Percentiles rank a stretch among this genome's conserved stretches.
phyloP scores from a whole-genome alignment of 495 filamentous ascomycete species.

The Astrothelium macrocarpum region DNA sequence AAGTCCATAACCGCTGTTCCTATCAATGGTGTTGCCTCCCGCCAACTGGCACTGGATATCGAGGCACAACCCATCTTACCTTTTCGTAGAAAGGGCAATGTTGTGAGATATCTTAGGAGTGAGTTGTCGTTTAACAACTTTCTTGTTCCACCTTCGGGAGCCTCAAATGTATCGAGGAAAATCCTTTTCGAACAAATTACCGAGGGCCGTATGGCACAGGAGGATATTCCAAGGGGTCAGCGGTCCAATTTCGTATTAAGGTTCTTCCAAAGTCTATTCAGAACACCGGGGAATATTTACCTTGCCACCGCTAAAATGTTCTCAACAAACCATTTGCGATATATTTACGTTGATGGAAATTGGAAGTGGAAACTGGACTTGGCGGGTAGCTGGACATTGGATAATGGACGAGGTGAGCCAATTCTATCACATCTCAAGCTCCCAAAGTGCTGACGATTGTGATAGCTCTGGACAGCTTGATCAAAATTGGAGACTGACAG shows the following conservation, averaged over 20 bases:
- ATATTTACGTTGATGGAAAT: conserved; percentile 1
- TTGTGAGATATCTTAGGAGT: not conserved
- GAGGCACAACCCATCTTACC: not conserved
- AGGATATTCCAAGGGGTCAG: not conserved
- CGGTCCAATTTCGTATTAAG: not conserved
- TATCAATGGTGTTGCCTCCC: not conserved
- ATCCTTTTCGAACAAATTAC: not conserved
- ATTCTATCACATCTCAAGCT: not conserved
- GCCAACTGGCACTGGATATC: conserved; percentile 3
- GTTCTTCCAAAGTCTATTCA: not conserved
- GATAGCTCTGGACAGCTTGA: not conserved
- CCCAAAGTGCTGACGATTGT: not conserved
- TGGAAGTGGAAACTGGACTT: conserved; percentile 17
- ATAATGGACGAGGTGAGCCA: conserved; percentile 7
- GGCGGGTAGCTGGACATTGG: conserved; percentile 10
- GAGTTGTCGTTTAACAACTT: not conserved
- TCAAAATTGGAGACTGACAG: not conserved
- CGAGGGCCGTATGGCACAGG: not conserved
- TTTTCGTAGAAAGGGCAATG: not conserved
- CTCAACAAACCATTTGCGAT: conserved; percentile 12
- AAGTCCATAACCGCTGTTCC: conserved; percentile 9
- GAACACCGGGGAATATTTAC: not conserved
- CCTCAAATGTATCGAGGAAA: not conserved
- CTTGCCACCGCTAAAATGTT: conserved; percentile 10
- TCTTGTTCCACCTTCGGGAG: not conserved